Base-by-base conservation (phyloP, 352 stramenopile genomes). In the Globisporangium irregulare region DNA sequence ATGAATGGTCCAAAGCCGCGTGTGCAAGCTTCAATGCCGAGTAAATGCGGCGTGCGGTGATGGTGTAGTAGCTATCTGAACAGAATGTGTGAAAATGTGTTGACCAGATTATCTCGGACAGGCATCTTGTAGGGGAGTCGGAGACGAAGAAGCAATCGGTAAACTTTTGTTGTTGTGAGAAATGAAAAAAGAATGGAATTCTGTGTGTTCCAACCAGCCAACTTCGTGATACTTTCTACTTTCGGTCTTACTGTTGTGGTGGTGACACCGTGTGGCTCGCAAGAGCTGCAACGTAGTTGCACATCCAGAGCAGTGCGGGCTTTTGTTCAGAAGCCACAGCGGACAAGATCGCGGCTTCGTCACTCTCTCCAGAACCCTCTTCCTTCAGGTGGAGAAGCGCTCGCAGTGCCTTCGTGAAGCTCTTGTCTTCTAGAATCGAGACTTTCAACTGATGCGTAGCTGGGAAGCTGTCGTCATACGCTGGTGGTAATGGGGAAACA, bases 351-450 rank as follows among this genome's bases (percentile, higher is more conserved):
- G 22, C 7, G 24, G 22, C 50, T 63, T 51, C 67, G 20, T 62
- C 14, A 59, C 69, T 54, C 67, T 71, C 68, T 71, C 5, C 36
- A 9, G 27, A 18, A 24, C 0, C 8, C 3, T 55, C 29, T 66
- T 60, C 9, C 48, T 59, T 69, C 41, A 54, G 54, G 68, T 63
- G 56, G 41, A 84, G 59, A 0, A 70, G 60, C 12, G 73, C 70
- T 10, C 73, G 60, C 27, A 92, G 72, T 32, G 80, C 73, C 0
- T 27, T 65, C 32, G 74, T 77, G 64, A 92, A 92, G 0, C 32
- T 34, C 18, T 71, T 59, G 10, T 84, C 67, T 66, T 92, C 71
- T 4, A 92, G 66, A 9, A 79, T 50, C 10, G 66, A 53, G 3
- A 78, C 58, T 0, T 55, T 66, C 2, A 86, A 60, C 3, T 61